Evolutionary conservation across 345 rosid species (phyloP).

Genomic region (Fremontodendron californicum): DNA sequence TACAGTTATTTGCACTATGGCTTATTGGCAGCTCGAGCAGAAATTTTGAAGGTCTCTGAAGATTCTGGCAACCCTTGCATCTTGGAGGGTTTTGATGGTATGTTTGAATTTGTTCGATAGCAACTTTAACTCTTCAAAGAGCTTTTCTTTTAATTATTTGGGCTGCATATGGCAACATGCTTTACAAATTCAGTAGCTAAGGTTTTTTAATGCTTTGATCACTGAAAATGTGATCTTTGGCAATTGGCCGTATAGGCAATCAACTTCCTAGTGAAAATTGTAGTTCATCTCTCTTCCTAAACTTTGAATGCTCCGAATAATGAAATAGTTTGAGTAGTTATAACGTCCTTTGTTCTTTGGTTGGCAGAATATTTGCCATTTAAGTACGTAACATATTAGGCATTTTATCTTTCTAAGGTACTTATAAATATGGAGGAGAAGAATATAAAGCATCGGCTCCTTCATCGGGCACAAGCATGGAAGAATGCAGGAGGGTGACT

Average conservation of each 20-base stretch:
- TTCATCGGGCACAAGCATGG: slow-evolving; percentile 66
- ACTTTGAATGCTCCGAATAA: neutral
- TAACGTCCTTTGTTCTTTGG: neutral
- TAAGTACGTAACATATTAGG: neutral
- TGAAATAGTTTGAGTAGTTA: neutral
- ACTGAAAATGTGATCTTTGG: neutral
- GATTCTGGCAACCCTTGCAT: slow-evolving; percentile 76
- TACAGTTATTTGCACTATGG: slow-evolving; percentile 92
- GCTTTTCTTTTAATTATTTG: neutral
- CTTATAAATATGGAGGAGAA: slow-evolving; percentile 72
- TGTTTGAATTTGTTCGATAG: neutral
- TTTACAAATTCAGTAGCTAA: neutral
- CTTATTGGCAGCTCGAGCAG: slow-evolving; percentile 92
- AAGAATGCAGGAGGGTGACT: slow-evolving; percentile 63
- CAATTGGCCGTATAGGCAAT: neutral
- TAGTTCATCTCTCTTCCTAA: neutral
- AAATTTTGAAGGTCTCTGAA: slow-evolving; percentile 65
- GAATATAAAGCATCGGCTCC: slow-evolving; percentile 49
- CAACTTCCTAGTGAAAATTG: neutral
- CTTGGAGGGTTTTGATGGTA: slow-evolving; percentile 79
- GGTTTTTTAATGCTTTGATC: neutral
- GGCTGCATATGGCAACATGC: neutral
- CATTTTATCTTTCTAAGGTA: slow-evolving; percentile 38
- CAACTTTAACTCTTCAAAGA: neutral
- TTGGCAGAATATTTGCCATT: neutral